A percentile compares a stretch with the other conserved stretches of the same genome.
phyloP scores from a whole-genome alignment of 2,329 filamentous ascomycete species.

The Phaeosphaeriaceae sp. region DNA sequence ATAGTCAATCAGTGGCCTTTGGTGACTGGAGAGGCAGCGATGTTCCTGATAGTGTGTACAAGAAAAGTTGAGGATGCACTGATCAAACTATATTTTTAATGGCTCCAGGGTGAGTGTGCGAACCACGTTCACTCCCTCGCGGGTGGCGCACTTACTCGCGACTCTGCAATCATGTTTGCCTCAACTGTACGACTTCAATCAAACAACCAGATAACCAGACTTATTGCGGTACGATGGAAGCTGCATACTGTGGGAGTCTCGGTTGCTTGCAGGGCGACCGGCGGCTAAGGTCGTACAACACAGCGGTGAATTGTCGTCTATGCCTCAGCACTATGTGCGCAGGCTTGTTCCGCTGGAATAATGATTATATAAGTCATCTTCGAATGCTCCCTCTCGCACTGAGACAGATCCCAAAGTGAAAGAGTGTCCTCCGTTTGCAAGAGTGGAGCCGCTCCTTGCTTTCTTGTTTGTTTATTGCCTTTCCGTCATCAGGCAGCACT shows the following conservation, averaged over 20 bases:
- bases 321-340: too few relatives aligned
- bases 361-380: too few relatives aligned
- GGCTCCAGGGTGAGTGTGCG: not conserved
- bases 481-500: not conserved
- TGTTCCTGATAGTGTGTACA: not conserved
- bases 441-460: not conserved
- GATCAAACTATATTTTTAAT: not conserved
- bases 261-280: not conserved
- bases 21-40: too few relatives aligned
- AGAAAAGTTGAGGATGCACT: not conserved
- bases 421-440: not conserved
- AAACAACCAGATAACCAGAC: too few relatives aligned
- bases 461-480: not conserved
- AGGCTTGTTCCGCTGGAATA: too few relatives aligned
- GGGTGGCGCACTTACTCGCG: not conserved
- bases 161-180: not conserved
- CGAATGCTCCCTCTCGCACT: not conserved
- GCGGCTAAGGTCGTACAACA: not conserved
- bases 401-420: not conserved
- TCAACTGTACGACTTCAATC: too few relatives aligned
- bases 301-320: not conserved
- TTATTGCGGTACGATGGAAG: too few relatives aligned
- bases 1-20: too few relatives aligned
- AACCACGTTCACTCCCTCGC: not conserved
- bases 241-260: too few relatives aligned